Conservation (phyloP, 2,329 filamentous ascomycete genomes). For the Verticillium alfalfae region DNA sequence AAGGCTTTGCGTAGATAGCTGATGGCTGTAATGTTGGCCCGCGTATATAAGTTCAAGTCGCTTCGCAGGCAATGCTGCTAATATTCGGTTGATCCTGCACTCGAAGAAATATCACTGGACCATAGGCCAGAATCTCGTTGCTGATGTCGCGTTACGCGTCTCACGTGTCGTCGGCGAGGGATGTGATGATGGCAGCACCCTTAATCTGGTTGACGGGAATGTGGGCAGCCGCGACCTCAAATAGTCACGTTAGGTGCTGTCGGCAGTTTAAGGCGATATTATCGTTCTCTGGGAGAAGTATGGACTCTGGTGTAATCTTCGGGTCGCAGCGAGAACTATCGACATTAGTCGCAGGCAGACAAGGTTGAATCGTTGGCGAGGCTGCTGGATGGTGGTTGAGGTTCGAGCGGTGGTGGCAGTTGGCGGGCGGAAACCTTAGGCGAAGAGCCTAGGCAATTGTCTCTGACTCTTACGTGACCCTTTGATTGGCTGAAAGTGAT, state of each 20-base stretch:
- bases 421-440: background rate
- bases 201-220: background rate
- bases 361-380: background rate
- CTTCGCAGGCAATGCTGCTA: background rate
- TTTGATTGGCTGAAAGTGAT: background rate
- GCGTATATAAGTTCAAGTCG: background rate
- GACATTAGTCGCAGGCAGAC: background rate
- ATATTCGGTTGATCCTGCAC: background rate
- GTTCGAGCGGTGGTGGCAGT: background rate
- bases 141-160: background rate
- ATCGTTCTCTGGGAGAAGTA: background rate
- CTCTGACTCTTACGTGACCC: background rate
- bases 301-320: background rate
- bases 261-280: background rate
- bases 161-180: background rate
- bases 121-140: background rate
- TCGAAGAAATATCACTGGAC: background rate
- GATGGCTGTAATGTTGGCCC: background rate
- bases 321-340: background rate
- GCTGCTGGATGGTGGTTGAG: background rate
- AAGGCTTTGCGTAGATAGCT: no score
- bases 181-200: background rate
- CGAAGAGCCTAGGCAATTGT: background rate
- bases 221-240: background rate
- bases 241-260: background rate